These are phyloP conservation scores for Hemileccinum rubropunctum DNA, from an alignment of 768 basidiomycete species.

Conservation along the genomic window DNA sequence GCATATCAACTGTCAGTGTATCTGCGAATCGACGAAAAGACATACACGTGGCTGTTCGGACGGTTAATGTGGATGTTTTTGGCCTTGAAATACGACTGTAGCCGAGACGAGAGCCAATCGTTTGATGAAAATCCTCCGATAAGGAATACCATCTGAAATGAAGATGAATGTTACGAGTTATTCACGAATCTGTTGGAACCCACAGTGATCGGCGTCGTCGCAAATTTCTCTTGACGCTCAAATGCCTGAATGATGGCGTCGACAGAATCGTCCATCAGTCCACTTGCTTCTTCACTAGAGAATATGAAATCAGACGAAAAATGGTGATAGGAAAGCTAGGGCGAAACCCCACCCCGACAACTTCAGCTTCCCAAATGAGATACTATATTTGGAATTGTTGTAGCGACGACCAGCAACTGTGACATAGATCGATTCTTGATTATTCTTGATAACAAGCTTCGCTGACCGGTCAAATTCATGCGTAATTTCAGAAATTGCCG, in stretches of 20 bases:
- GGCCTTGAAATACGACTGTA: slow-evolving; percentile 6
- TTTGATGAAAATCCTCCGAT: slow-evolving; percentile 10
- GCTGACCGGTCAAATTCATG: neutral
- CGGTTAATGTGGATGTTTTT: slow-evolving; percentile 4
- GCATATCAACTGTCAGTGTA: too few species aligned
- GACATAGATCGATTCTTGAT: slow-evolving; percentile 4
- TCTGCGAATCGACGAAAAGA: too few species aligned
- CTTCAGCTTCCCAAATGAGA: slow-evolving; percentile 4
- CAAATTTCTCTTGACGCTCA: slow-evolving; percentile 5
- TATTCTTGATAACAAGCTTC: slow-evolving; percentile 5
- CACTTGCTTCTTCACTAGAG: slow-evolving; percentile 6
- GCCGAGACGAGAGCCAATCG: slow-evolving; percentile 7
- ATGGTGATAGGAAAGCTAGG: neutral
- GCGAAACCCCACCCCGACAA: neutral
- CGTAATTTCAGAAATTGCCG: neutral
- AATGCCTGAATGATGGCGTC: slow-evolving; percentile 11
- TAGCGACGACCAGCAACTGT: slow-evolving; percentile 4
- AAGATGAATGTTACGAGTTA: neutral
- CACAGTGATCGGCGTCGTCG: neutral
- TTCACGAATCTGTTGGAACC: neutral
- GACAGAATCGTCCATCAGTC: slow-evolving; percentile 6
- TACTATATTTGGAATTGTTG: neutral
- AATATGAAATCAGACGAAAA: neutral
- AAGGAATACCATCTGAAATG: slow-evolving; percentile 9
- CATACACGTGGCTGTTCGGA: slow-evolving; percentile 11